Percentiles rank a stretch among this genome's conserved stretches.
Conservation (phyloP, 805 yeast genomes). For the Myxozyma monticola region DNA sequence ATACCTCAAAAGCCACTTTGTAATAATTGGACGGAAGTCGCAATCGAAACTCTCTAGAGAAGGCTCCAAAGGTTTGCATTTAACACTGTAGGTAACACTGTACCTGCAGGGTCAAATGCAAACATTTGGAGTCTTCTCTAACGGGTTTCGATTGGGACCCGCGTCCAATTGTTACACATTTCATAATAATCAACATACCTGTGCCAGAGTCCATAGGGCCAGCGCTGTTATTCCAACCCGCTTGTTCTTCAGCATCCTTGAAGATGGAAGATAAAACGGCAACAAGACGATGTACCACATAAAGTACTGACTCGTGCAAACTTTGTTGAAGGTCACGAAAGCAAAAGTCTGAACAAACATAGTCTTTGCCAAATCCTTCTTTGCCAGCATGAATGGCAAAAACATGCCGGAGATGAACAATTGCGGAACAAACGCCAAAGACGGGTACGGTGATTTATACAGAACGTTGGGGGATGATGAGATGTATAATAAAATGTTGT, state of each 20-base stretch:
- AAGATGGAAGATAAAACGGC: constrained; percentile 63
- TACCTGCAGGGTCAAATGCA: too few species aligned
- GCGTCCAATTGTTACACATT: too few species aligned
- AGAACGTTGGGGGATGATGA: constrained; percentile 38
- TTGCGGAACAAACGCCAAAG: constrained; percentile 84
- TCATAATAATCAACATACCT: constrained; percentile 23
- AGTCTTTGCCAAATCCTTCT: constrained; percentile 49
- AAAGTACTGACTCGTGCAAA: constrained; percentile 92
- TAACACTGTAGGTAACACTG: too few species aligned
- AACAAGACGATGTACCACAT: constrained; percentile 88
- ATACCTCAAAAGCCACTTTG: too few species aligned
- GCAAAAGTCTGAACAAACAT: constrained; percentile 74
- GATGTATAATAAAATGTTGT: constrained; percentile 63
- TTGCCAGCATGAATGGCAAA: constrained; percentile 55
- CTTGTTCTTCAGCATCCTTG: constrained; percentile 25
- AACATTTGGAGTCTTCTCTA: too few species aligned
- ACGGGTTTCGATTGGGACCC: neutral
- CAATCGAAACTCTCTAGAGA: too few species aligned
- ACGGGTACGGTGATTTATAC: constrained; percentile 41
- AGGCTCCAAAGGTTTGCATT: too few species aligned
- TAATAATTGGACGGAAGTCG: too few species aligned
- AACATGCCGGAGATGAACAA: constrained; percentile 56
- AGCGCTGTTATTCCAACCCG: constrained; percentile 46
- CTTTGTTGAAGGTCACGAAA: constrained; percentile 78
- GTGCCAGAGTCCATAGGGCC: constrained; percentile 60